Base-by-base conservation (phyloP, 2,329 filamentous ascomycete species). In the Lecanicillium sp. region DNA sequence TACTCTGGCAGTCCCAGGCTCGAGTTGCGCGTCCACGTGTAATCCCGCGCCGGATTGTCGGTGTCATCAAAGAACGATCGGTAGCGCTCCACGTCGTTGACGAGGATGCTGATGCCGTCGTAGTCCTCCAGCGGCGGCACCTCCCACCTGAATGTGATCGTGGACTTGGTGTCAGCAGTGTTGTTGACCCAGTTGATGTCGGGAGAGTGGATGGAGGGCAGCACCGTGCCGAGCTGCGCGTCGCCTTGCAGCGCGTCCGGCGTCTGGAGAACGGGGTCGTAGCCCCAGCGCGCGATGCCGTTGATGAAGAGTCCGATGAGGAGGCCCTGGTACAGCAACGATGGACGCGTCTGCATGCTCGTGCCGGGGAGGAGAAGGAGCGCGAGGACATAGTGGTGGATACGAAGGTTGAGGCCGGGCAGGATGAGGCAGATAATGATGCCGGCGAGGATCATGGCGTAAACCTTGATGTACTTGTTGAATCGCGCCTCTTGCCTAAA, bases 331-430 rank as follows among this genome's bases (percentile, higher is more conserved):
- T 93, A 97, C 2, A 95, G 65, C 8, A 97, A 72, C 1, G 84
- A 84, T 0, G 88, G 86, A 0, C 93, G 80, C 5, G 87, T 97
- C 56, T 95, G 90, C 65, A 97, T 82, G 45, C 81, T 83, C 0
- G 93, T 97, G 0, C 90, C 93, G 0, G 90, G 89, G 5, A 97
- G 77, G 1, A 98, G 77, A 0, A 97, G 73, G 12, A 98, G 77
- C 1, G 84, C 90, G 4, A 97, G 74, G 54, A 97, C 87, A 62
- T 97, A 98, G 65, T 98, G 93, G 62, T 98, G 93, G 49, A 98
- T 90, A 27, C 93, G 83, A 42, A 98, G 75, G 52, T 83, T 86
- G 44, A 95, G 79, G 7, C 82, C 79, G 0, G 91, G 91, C 5
- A 95, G 67, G 1, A 78, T 69, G 11, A 95, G 72, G 27, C 86